A percentile compares a stretch with the other conserved stretches of the same genome.
These are phyloP conservation scores for Pseudocercospora cruenta DNA, from an alignment of 2,329 filamentous ascomycete species.

Conservation along the genomic window DNA sequence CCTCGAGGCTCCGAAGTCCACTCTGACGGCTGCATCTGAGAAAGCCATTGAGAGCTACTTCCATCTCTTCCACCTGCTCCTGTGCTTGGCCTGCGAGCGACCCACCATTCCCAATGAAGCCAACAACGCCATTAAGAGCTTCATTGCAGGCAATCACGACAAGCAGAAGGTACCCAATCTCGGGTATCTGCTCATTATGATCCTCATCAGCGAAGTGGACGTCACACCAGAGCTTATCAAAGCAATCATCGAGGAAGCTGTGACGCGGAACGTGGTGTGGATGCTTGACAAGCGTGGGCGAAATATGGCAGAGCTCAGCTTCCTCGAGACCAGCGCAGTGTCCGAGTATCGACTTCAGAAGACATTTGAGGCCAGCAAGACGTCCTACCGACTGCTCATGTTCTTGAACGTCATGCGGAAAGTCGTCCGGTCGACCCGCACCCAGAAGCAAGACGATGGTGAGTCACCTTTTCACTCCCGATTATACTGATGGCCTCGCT, in stretches of 20 bases:
- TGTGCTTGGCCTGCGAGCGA: constrained; percentile 27
- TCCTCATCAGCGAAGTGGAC: constrained; percentile 26
- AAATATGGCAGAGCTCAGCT: constrained; percentile 27
- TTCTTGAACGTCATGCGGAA: constrained; percentile 30
- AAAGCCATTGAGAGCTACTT: constrained; percentile 32
- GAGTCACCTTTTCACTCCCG: background rate
- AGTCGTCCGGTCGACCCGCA: constrained; percentile 17
- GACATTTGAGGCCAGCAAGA: constrained; percentile 29
- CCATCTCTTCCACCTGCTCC: constrained; percentile 32
- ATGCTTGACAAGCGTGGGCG: constrained; percentile 28
- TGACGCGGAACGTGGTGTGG: constrained; percentile 33
- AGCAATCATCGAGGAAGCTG: constrained; percentile 29
- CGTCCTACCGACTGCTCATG: constrained; percentile 29
- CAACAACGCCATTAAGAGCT: constrained; percentile 20
- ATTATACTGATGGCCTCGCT: too few relatives aligned
- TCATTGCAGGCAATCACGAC: constrained; percentile 23
- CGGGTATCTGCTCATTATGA: constrained; percentile 28
- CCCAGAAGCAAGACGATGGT: constrained; percentile 4
- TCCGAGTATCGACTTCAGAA: constrained; percentile 27
- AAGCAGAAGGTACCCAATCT: constrained; percentile 28
- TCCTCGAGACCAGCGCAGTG: constrained; percentile 25
- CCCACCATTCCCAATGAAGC: constrained; percentile 18
- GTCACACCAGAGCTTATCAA: constrained; percentile 24
- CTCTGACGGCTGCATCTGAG: constrained; percentile 27
- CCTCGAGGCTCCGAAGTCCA: constrained; percentile 16